Evolutionary conservation across 2,329 filamentous ascomycete genomes (phyloP).

Genomic region (Davidsoniella eucalypti): DNA sequence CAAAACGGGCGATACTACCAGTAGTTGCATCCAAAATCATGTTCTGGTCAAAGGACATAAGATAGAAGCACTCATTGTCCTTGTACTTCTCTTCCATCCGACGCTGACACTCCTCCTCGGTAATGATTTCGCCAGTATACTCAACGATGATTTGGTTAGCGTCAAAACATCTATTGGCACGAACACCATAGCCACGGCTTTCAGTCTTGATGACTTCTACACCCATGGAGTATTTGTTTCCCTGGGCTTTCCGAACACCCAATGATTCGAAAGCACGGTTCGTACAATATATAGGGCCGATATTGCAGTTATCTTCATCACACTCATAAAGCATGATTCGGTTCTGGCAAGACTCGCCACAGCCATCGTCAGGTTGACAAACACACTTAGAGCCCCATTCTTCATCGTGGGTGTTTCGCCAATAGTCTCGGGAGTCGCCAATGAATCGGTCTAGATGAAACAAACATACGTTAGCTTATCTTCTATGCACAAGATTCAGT

Average conservation of each 20-base stretch:
- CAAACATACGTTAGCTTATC: constrained; percentile 14
- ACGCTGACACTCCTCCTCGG: constrained; percentile 78
- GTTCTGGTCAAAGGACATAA: constrained; percentile 97
- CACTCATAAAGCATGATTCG: constrained; percentile 96
- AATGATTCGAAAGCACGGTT: constrained; percentile 82
- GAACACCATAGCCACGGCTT: constrained; percentile 80
- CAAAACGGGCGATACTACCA: constrained; percentile 89
- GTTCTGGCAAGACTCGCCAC: constrained; percentile 83
- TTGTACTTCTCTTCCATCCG: constrained; percentile 91
- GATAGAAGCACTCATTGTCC: constrained; percentile 91
- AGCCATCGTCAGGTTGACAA: constrained; percentile 62
- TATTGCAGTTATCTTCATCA: constrained; percentile 72
- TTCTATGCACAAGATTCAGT: not conserved
- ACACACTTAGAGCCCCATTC: constrained; percentile 64
- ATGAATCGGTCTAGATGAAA: constrained; percentile 63
- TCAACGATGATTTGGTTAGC: constrained; percentile 95
- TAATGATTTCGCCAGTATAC: constrained; percentile 96
- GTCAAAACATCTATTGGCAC: constrained; percentile 73
- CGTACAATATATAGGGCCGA: constrained; percentile 55
- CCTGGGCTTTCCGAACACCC: constrained; percentile 54
- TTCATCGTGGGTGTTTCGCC: constrained; percentile 57
- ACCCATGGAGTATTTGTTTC: constrained; percentile 77
- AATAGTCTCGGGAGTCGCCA: constrained; percentile 62
- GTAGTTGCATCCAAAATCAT: constrained; percentile 97
- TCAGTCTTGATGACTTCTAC: constrained; percentile 88